These are phyloP conservation scores for Septoria linicola DNA, from an alignment of 2,329 filamentous ascomycete species.

Conservation along the genomic window DNA sequence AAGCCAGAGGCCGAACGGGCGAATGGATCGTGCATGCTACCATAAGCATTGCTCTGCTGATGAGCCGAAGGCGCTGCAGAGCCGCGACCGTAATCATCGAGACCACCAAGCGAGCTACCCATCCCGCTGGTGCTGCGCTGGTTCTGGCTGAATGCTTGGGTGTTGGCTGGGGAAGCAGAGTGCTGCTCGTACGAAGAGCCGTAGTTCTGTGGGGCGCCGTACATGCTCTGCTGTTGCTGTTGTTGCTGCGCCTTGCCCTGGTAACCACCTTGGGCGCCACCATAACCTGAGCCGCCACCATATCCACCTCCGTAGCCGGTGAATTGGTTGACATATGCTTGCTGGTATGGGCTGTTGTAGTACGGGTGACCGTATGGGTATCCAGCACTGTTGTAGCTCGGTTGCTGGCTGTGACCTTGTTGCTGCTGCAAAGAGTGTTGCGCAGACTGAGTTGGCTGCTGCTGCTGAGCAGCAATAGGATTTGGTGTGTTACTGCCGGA, in stretches of 20 bases:
- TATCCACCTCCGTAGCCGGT: slow-evolving; percentile 50
- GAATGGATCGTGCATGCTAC: slow-evolving; percentile 59
- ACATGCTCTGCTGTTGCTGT: slow-evolving; percentile 58
- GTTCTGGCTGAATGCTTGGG: slow-evolving; percentile 51
- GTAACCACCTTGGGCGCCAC: slow-evolving; percentile 51
- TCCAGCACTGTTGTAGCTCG: slow-evolving; percentile 47
- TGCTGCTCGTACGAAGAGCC: slow-evolving; percentile 61
- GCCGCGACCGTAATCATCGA: slow-evolving; percentile 58
- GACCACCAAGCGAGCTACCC: slow-evolving; percentile 39
- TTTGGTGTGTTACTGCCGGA: slow-evolving; percentile 91
- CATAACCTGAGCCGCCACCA: slow-evolving; percentile 41
- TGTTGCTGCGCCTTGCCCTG: slow-evolving; percentile 47
- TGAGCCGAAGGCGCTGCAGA: slow-evolving; percentile 56
- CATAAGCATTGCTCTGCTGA: slow-evolving; percentile 52
- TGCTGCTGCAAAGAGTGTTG: slow-evolving; percentile 31
- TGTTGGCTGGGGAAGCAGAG: slow-evolving; percentile 63
- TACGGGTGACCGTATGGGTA: slow-evolving; percentile 62
- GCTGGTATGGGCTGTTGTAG: slow-evolving; percentile 62
- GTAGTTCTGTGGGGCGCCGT: slow-evolving; percentile 62
- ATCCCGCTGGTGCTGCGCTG: slow-evolving; percentile 47
- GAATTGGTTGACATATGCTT: slow-evolving; percentile 63
- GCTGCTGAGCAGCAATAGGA: slow-evolving; percentile 62
- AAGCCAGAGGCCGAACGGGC: slow-evolving; percentile 59
- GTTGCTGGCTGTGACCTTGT: slow-evolving; percentile 37
- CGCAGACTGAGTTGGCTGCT: slow-evolving; percentile 47